Percentiles rank a stretch among this genome's conserved stretches.
These are phyloP conservation scores for Martensiomyces pterosporus DNA, from an alignment of 192 early-diverging fungal genomes.

Conservation along the genomic window DNA sequence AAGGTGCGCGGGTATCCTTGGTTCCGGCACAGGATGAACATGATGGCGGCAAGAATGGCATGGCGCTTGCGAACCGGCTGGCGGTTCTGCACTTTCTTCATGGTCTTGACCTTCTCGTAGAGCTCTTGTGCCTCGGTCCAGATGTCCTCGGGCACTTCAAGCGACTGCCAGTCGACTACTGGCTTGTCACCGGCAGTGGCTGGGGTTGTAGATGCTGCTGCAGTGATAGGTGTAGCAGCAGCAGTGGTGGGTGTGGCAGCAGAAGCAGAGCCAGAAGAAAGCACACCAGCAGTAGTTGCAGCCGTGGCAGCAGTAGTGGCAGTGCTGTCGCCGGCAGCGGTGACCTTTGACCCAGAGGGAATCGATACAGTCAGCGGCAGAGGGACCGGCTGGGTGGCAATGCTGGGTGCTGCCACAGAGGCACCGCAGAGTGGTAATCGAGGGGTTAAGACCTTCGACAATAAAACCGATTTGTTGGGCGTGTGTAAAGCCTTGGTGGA, in stretches of 20 bases:
- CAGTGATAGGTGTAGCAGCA: too few species aligned
- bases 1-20: conserved; percentile 59
- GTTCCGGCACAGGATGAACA: conserved; percentile 58
- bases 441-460: too few species aligned
- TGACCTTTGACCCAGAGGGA: background rate
- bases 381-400: too few species aligned
- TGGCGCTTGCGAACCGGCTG: conserved; percentile 61
- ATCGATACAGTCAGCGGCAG: background rate
- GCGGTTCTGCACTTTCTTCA: conserved; percentile 62
- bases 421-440: too few species aligned
- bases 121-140: conserved; percentile 34
- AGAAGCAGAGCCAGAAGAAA: too few species aligned
- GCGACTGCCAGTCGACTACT: conserved; percentile 32
- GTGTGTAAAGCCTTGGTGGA: too few species aligned
- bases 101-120: conserved; percentile 55
- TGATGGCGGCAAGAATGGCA: conserved; percentile 58
- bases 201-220: background rate
- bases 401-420: too few species aligned
- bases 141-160: conserved; percentile 32
- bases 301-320: background rate
- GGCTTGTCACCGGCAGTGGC: conserved; percentile 16
- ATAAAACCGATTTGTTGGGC: too few species aligned
- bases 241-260: too few species aligned
- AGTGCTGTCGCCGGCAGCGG: background rate
- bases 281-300: too few species aligned